phyloP scores from a whole-genome alignment of 306 rosid species.

The Castanea mollissima region DNA sequence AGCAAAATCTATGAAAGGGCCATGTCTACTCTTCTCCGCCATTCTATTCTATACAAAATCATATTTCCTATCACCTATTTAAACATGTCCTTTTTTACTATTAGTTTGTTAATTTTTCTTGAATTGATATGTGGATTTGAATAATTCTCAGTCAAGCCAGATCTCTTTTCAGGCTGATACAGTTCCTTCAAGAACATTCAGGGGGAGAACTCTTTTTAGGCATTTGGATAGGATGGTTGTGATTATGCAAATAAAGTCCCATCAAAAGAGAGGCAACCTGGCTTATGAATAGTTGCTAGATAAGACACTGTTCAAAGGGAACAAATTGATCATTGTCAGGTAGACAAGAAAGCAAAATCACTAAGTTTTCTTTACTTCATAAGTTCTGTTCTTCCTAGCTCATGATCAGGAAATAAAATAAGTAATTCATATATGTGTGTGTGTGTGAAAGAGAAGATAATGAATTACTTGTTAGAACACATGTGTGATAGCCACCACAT shows the following conservation, averaged over 20 bases:
- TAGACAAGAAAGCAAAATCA: background rate
- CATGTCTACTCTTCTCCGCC: too few relatives aligned
- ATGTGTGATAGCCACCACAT: constrained; percentile 95
- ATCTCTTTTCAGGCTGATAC: background rate
- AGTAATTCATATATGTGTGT: background rate
- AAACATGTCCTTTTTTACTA: too few relatives aligned
- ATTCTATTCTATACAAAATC: too few relatives aligned
- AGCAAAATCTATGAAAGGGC: too few relatives aligned
- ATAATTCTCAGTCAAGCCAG: background rate
- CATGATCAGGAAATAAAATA: background rate
- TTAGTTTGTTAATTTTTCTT: background rate
- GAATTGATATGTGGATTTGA: background rate
- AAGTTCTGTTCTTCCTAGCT: background rate
- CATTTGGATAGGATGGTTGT: background rate
- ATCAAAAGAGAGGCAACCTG: background rate
- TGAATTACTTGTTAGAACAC: constrained; percentile 77
- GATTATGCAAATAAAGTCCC: background rate
- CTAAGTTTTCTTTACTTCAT: background rate
- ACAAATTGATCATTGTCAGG: background rate
- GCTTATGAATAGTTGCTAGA: background rate
- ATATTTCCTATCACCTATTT: too few relatives aligned
- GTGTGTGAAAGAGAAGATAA: constrained; percentile 18
- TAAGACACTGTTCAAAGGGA: background rate
- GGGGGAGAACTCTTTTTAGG: background rate
- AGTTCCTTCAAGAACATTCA: background rate